Conservation (phyloP, 768 basidiomycete species). For the Hortiboletus flavorubellus region DNA sequence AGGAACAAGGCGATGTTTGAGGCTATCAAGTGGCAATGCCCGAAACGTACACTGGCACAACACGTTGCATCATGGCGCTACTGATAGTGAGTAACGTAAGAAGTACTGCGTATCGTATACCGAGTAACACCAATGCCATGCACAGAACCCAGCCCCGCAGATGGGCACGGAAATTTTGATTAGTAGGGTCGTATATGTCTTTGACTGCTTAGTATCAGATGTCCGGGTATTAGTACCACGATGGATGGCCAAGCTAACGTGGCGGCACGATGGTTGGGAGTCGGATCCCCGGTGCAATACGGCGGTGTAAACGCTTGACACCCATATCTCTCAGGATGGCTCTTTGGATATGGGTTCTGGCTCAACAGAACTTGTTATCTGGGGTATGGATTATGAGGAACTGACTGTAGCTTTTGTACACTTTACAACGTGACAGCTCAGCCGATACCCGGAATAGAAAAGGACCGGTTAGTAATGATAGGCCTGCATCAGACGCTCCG, state of each 20-base stretch:
- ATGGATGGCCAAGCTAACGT: background rate
- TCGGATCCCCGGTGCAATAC: no score
- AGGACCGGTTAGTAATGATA: no score
- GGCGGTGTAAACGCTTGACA: background rate
- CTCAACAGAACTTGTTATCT: no score
- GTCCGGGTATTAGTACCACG: background rate
- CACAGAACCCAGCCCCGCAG: background rate
- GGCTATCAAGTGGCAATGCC: constrained; percentile 5
- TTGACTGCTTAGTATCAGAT: background rate
- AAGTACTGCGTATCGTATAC: constrained; percentile 8
- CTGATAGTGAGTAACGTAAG: background rate
- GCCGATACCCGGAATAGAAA: no score
- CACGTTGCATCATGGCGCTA: background rate
- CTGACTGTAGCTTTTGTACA: no score
- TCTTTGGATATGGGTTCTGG: no score
- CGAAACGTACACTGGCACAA: constrained; percentile 2
- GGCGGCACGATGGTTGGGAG: background rate
- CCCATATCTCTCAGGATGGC: no score
- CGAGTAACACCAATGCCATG: background rate
- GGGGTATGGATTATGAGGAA: no score
- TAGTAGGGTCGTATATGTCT: background rate
- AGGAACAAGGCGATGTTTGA: constrained; percentile 19
- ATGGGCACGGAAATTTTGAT: constrained; percentile 9
- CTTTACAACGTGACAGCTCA: no score
- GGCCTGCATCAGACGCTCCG: no score